These are phyloP conservation scores for Arachis hypogaea DNA, from an alignment of 306 rosid genomes.

Conservation along the genomic window DNA sequence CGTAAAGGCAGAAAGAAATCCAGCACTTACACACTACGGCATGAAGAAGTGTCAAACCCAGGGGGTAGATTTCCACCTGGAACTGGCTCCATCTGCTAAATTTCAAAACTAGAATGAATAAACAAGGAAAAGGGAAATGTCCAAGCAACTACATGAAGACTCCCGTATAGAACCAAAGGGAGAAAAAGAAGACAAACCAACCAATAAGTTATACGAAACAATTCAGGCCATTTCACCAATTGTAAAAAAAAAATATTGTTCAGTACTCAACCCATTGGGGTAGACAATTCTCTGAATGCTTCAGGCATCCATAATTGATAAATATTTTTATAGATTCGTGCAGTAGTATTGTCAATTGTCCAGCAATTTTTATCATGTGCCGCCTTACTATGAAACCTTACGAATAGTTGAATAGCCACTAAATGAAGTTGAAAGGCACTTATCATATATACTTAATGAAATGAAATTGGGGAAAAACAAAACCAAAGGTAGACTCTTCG, in stretches of 20 bases:
- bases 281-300: conserved; percentile 9
- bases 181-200: conserved; percentile 1
- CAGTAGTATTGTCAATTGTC: too few relatives aligned
- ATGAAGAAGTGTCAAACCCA: conserved; percentile 62
- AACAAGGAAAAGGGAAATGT: conserved; percentile 23
- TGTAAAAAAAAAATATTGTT: not conserved
- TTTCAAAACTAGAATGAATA: conserved; percentile 31
- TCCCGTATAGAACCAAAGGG: conserved; percentile 13
- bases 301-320: not conserved
- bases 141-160: conserved; percentile 18
- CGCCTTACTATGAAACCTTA: too few relatives aligned
- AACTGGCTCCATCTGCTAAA: conserved; percentile 64
- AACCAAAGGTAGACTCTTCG: not conserved
- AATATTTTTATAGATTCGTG: not conserved
- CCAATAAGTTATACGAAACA: conserved; percentile 26
- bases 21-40: conserved; percentile 64
- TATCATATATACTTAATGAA: not conserved
- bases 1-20: conserved; percentile 30
- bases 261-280: not conserved
- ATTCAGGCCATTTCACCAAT: not conserved
- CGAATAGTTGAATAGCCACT: not conserved
- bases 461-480: not conserved
- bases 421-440: not conserved
- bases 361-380: too few relatives aligned
- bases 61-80: conserved; percentile 72